Conservation (phyloP, 2,329 filamentous ascomycete genomes). For the Pseudovirgaria hyperparasitica region DNA sequence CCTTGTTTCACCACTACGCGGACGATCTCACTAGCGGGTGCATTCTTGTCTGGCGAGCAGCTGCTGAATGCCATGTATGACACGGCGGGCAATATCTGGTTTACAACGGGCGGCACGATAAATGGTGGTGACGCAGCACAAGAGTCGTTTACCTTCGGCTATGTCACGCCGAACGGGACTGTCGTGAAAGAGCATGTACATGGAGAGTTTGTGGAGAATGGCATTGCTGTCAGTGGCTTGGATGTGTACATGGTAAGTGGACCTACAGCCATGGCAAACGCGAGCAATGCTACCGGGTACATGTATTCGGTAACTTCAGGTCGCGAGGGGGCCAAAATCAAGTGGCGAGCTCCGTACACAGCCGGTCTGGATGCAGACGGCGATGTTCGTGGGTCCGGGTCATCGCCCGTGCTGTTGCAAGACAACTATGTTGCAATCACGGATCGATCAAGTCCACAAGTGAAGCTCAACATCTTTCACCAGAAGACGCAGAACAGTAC, state of each 20-base stretch:
- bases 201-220: constrained; percentile 7
- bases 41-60: too few relatives aligned
- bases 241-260: constrained; percentile 7
- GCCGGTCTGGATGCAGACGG: background rate
- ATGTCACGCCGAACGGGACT: background rate
- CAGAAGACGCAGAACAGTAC: background rate
- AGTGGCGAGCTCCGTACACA: background rate
- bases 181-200: too few relatives aligned
- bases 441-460: background rate
- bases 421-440: constrained; percentile 2
- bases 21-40: too few relatives aligned
- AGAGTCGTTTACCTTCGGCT: background rate
- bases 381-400: background rate
- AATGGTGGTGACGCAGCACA: background rate
- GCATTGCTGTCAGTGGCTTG: constrained; percentile 7
- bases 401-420: background rate
- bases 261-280: constrained; percentile 2
- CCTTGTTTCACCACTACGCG: too few relatives aligned
- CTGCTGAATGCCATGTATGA: constrained; percentile 2
- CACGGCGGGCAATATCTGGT: constrained; percentile 1
- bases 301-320: constrained; percentile 3
- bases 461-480: constrained; percentile 1
- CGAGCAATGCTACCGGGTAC: constrained; percentile 4
- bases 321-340: background rate
- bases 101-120: constrained; percentile 1